Base-by-base conservation (phyloP, 2,329 filamentous ascomycete species). In the Apiospora rasikravindrae region DNA sequence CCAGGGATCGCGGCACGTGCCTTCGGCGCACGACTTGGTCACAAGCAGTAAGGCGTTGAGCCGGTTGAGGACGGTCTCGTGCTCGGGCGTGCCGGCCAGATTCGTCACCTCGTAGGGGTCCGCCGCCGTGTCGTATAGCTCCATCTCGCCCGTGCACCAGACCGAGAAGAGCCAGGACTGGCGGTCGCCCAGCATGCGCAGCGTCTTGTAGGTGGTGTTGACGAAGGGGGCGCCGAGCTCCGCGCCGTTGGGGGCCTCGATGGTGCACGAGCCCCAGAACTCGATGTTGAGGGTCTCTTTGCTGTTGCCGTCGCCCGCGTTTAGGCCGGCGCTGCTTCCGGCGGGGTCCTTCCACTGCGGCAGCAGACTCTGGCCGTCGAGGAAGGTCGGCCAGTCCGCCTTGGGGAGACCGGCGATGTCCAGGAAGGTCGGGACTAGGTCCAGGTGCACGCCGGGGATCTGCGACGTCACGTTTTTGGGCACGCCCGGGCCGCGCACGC, bases 71-170 rank as follows among this genome's bases (percentile, higher is more conserved):
- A n/a, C 37, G 10, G 64, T 22, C 22, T 40, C 24, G 64, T 67
- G 40, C 61, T 42, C n/a, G 19, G 40, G 19, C 13, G n/a, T 7
- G 8, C 33, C 19, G 0, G 19, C 61, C 19, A 67, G 61, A 19
- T 67, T 67, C 3, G 14, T 33, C n/a, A 67, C 16, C 61, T 67
- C 61, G 40, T 42, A 67, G 5, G 61, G 69, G 66, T 75, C 74
- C 19, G 69, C 85, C 49, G 78, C 83, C 26, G 87, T 74, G 73
- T 89, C 83, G 75, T 88, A 90, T 1, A 88, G 82, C 74, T 90
- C 87, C 67, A 86, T 83, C 73, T 88, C 87, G 68, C 86, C 86
- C 6, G 81, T 88, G 76, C 88, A 90, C 87, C 88, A 89, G 2
- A 89, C 86, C 0, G 86, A 84, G 74, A 89, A 89, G n/a, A 73